These are phyloP conservation scores for Dothideomycetes sp. DNA, from an alignment of 2,329 filamentous ascomycete genomes.

Conservation along the genomic window DNA sequence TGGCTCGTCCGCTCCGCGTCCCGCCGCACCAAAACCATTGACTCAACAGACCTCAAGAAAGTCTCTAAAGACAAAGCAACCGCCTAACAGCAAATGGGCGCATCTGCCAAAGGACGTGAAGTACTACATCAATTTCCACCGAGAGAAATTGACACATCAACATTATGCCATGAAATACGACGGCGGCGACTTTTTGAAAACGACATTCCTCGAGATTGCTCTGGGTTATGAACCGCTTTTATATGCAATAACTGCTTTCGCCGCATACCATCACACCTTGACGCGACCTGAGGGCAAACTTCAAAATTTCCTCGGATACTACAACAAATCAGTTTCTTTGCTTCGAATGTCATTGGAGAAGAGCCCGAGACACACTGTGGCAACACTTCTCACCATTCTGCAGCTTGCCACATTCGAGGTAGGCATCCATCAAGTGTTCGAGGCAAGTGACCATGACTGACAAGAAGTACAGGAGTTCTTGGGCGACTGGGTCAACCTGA, in stretches of 20 bases:
- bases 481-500: slow-evolving; percentile 89
- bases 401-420: slow-evolving; percentile 93
- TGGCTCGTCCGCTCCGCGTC: neutral
- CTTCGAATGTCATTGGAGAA: slow-evolving; percentile 63
- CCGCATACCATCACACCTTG: slow-evolving; percentile 76
- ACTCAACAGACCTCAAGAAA: slow-evolving; percentile 13
- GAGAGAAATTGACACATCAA: slow-evolving; percentile 65
- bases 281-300: slow-evolving; percentile 62
- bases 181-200: slow-evolving; percentile 62
- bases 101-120: slow-evolving; percentile 53
- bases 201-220: slow-evolving; percentile 62
- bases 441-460: slow-evolving; percentile 1
- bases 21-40: slow-evolving; percentile 10
- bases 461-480: slow-evolving; percentile 65
- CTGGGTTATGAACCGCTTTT: slow-evolving; percentile 70
- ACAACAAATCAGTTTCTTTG: slow-evolving; percentile 75
- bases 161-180: slow-evolving; percentile 75
- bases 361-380: slow-evolving; percentile 60
- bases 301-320: slow-evolving; percentile 76
- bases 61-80: slow-evolving; percentile 10
- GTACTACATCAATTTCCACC: slow-evolving; percentile 70
- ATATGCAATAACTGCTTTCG: slow-evolving; percentile 78
- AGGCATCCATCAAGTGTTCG: slow-evolving; percentile 21
- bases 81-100: slow-evolving; percentile 20
- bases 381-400: slow-evolving; percentile 76